Conservation (phyloP, 1,284 basidiomycete species). For the Cutaneotrichosporon sp. region DNA sequence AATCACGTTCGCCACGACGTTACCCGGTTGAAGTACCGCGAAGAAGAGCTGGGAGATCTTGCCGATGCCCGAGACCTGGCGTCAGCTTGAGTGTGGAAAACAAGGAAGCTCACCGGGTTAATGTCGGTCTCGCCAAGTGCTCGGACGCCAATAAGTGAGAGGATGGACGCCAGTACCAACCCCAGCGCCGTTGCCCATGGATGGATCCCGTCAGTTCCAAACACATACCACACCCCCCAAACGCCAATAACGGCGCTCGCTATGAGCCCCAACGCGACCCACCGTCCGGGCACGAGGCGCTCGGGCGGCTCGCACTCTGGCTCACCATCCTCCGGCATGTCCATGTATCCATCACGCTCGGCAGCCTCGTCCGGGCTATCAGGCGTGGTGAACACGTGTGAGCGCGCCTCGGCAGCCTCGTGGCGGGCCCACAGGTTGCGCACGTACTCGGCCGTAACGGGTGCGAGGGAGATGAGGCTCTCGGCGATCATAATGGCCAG, state of each 20-base stretch:
- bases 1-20: slow-evolving; percentile 92
- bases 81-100: not conserved
- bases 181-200: slow-evolving; percentile 90
- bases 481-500: slow-evolving; percentile 92
- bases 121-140: slow-evolving; percentile 90
- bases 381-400: slow-evolving; percentile 26
- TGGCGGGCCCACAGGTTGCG: slow-evolving; percentile 47
- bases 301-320: slow-evolving; percentile 75
- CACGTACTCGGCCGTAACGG: slow-evolving; percentile 55
- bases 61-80: slow-evolving; percentile 75
- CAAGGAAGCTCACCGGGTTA: slow-evolving; percentile 62
- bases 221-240: slow-evolving; percentile 77
- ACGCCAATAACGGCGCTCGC: slow-evolving; percentile 70
- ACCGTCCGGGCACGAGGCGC: slow-evolving; percentile 73
- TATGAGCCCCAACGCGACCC: slow-evolving; percentile 71
- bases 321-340: slow-evolving; percentile 53
- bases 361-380: slow-evolving; percentile 25
- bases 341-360: slow-evolving; percentile 41
- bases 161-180: slow-evolving; percentile 74
- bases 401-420: slow-evolving; percentile 13
- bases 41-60: slow-evolving; percentile 94
- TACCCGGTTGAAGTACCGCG: slow-evolving; percentile 89
- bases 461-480: slow-evolving; percentile 77
- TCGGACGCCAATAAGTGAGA: slow-evolving; percentile 85
- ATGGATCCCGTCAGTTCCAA: slow-evolving; percentile 84